Conservation (phyloP, 495 filamentous ascomycete genomes). For the Hypoxylon fuscum region DNA sequence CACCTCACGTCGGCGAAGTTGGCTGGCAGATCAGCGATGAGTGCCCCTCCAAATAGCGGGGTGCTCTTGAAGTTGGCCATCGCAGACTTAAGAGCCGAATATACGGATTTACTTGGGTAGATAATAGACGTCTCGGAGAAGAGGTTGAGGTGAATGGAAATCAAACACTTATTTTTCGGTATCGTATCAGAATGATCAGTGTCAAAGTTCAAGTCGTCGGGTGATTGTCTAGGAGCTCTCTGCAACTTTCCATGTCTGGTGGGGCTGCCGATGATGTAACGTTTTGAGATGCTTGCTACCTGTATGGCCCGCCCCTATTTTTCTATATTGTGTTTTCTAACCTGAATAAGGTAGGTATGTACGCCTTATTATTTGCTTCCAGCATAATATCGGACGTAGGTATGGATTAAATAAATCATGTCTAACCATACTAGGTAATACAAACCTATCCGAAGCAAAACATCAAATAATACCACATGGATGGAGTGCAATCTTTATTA, state of each 20-base stretch:
- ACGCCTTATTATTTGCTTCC: too few relatives aligned
- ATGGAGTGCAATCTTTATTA: too few relatives aligned
- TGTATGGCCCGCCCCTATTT: too few relatives aligned
- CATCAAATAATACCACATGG: too few relatives aligned
- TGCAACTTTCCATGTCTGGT: slow-evolving; percentile 7
- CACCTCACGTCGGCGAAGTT: slow-evolving; percentile 86
- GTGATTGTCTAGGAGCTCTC: not conserved
- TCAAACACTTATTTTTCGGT: not conserved
- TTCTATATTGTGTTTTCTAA: not conserved
- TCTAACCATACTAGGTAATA: too few relatives aligned
- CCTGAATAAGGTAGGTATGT: not conserved
- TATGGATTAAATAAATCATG: too few relatives aligned
- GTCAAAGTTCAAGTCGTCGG: not conserved
- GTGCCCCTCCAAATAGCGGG: slow-evolving; percentile 83
- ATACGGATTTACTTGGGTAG: too few relatives aligned
- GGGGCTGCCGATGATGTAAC: slow-evolving; percentile 39
- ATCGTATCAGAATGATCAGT: slow-evolving; percentile 8
- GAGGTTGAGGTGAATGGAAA: not conserved
- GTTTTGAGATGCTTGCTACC: too few relatives aligned
- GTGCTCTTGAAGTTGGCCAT: slow-evolving; percentile 62
- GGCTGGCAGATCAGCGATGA: slow-evolving; percentile 73
- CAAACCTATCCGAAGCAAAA: too few relatives aligned
- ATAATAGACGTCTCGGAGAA: not conserved
- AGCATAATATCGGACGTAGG: too few relatives aligned
- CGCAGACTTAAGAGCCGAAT: not conserved